Evolutionary conservation across 495 filamentous ascomycete genomes (phyloP).

Genomic region (Penicillium longicatenatum): DNA sequence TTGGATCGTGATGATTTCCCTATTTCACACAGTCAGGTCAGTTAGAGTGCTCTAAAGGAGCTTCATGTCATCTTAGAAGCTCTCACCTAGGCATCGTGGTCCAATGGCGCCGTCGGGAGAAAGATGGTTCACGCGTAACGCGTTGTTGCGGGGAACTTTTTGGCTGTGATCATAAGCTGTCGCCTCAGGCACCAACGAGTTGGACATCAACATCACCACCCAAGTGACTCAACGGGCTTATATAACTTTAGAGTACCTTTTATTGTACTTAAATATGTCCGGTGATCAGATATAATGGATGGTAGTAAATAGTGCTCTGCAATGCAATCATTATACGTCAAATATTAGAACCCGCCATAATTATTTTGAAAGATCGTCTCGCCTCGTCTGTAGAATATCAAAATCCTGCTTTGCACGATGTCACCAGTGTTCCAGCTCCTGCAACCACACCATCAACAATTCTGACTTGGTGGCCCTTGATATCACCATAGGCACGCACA

Average conservation of each 20-base stretch:
- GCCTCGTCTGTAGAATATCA: slow-evolving; percentile 12
- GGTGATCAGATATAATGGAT: neutral
- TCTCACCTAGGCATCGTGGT: slow-evolving; percentile 49
- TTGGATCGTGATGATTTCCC: slow-evolving; percentile 99
- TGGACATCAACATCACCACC: slow-evolving; percentile 18
- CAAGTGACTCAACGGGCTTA: neutral
- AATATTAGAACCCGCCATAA: neutral
- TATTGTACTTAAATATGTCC: neutral
- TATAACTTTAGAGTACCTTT: neutral
- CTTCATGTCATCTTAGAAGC: neutral
- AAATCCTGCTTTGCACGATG: slow-evolving; percentile 44
- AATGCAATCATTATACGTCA: neutral
- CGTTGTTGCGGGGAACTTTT: slow-evolving; percentile 40
- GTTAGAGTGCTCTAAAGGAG: neutral
- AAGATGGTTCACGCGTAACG: slow-evolving; percentile 40
- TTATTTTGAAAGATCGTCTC: too few species aligned
- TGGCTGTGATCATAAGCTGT: slow-evolving; percentile 11
- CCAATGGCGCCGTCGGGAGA: slow-evolving; percentile 24
- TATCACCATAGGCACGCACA: slow-evolving; percentile 60
- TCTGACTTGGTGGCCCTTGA: slow-evolving; percentile 59
- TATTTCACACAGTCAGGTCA: slow-evolving; percentile 36
- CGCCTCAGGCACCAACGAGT: slow-evolving; percentile 36
- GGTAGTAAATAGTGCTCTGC: neutral
- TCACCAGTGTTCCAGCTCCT: slow-evolving; percentile 67
- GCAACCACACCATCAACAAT: slow-evolving; percentile 86